Evolutionary conservation across 768 basidiomycete species (phyloP).

Genomic region (Steccherinum ochraceum): DNA sequence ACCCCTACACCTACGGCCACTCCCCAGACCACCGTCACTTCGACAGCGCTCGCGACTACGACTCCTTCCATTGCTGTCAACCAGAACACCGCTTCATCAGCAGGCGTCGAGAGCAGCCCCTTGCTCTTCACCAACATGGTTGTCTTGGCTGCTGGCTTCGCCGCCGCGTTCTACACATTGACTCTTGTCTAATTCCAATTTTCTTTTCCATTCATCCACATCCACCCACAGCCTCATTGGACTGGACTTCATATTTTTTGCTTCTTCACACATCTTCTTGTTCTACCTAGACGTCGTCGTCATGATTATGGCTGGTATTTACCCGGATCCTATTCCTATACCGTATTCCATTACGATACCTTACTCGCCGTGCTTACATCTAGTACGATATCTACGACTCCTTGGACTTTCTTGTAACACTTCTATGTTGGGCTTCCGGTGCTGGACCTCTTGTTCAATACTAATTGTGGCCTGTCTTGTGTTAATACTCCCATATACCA

Average conservation of each 20-base stretch:
- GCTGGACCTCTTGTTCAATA: neutral
- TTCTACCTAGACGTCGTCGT: no score
- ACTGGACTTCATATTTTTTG: neutral
- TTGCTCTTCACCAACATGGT: neutral
- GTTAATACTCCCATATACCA: no score
- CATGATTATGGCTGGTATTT: neutral
- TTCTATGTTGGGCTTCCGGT: neutral
- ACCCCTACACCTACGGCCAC: slow-evolving; percentile 12
- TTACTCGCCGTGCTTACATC: no score
- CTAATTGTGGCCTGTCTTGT: no score
- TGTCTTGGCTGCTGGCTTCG: neutral
- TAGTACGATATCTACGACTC: neutral
- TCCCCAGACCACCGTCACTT: neutral
- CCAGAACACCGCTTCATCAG: neutral
- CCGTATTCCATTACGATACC: no score
- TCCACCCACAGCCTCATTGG: no score
- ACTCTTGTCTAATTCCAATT: neutral
- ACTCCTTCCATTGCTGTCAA: neutral
- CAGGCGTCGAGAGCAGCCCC: neutral
- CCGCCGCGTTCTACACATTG: neutral
- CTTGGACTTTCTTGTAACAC: neutral
- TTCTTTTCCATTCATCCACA: no score
- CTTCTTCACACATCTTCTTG: no score
- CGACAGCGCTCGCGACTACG: neutral
- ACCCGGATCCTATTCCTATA: neutral